A percentile compares a stretch with the other conserved stretches of the same genome.
These are phyloP conservation scores for Pythium volutum DNA, from an alignment of 352 stramenopile species.

Conservation along the genomic window DNA sequence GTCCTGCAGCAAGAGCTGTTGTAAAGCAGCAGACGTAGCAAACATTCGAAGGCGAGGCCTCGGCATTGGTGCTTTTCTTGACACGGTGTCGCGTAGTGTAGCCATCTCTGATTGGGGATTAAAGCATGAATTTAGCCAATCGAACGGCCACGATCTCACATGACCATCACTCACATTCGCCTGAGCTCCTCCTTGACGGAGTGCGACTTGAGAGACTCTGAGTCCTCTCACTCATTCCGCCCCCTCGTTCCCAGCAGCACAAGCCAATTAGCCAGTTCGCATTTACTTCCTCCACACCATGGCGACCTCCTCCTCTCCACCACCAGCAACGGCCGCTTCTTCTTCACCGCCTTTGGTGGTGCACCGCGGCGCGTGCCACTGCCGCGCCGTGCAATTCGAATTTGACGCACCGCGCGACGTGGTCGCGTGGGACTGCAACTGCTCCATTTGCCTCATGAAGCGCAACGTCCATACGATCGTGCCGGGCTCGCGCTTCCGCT, in stretches of 20 bases:
- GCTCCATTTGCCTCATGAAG: conserved; percentile 83
- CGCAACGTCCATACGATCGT: conserved; percentile 74
- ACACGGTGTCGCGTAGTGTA: not conserved
- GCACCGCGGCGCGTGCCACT: conserved; percentile 69
- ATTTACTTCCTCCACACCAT: not conserved
- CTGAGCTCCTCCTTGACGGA: not conserved
- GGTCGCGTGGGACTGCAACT: conserved; percentile 77
- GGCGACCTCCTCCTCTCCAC: not conserved
- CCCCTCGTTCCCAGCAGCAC: not conserved
- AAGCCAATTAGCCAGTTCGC: not conserved
- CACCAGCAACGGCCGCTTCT: not conserved
- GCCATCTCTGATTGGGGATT: no score
- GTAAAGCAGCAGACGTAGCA: no score
- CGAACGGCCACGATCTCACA: not conserved
- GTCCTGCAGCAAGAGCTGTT: no score
- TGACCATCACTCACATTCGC: conserved; percentile 20
- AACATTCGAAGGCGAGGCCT: no score
- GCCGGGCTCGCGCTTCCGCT: conserved; percentile 44
- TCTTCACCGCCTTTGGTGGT: conserved; percentile 18
- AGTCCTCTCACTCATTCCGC: not conserved
- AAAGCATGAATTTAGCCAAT: conserved; percentile 9
- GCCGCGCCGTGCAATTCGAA: conserved; percentile 62
- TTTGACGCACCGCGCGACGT: conserved; percentile 56
- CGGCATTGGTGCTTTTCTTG: no score
- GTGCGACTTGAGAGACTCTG: not conserved